These are phyloP conservation scores for Xerocomellus chrysenteron DNA, from an alignment of 768 basidiomycete species.

Conservation along the genomic window DNA sequence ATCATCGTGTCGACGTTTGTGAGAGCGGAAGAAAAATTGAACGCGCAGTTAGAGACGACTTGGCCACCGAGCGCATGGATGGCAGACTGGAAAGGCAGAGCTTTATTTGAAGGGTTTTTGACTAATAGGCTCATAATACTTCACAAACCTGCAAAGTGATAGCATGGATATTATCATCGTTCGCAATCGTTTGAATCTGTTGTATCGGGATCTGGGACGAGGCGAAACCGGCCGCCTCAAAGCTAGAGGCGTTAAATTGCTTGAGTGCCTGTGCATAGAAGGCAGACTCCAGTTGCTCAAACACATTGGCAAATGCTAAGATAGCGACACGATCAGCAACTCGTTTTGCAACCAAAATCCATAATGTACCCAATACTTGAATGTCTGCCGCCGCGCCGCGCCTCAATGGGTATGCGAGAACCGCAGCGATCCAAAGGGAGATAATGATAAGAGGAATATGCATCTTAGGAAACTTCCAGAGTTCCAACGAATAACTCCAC, in stretches of 20 bases:
- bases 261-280: constrained; percentile 68
- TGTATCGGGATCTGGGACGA: constrained; percentile 54
- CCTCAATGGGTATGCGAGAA: constrained; percentile 10
- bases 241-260: constrained; percentile 66
- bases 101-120: background rate
- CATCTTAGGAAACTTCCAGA: constrained; percentile 11
- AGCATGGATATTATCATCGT: constrained; percentile 63
- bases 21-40: constrained; percentile 65
- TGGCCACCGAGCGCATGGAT: constrained; percentile 53
- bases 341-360: background rate
- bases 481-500: constrained; percentile 30
- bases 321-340: background rate
- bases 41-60: constrained; percentile 59
- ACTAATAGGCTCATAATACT: too few relatives aligned
- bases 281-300: constrained; percentile 68
- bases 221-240: constrained; percentile 62
- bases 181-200: constrained; percentile 57
- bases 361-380: constrained; percentile 57
- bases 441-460: background rate
- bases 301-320: constrained; percentile 70
- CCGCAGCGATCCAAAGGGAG: background rate
- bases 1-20: constrained; percentile 70
- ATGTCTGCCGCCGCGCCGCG: constrained; percentile 22
- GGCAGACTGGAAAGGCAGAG: constrained; percentile 34
- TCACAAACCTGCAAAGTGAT: constrained; percentile 49